Base-by-base conservation (phyloP, 2,329 filamentous ascomycete species). In the Penicillium fuscoglaucum region DNA sequence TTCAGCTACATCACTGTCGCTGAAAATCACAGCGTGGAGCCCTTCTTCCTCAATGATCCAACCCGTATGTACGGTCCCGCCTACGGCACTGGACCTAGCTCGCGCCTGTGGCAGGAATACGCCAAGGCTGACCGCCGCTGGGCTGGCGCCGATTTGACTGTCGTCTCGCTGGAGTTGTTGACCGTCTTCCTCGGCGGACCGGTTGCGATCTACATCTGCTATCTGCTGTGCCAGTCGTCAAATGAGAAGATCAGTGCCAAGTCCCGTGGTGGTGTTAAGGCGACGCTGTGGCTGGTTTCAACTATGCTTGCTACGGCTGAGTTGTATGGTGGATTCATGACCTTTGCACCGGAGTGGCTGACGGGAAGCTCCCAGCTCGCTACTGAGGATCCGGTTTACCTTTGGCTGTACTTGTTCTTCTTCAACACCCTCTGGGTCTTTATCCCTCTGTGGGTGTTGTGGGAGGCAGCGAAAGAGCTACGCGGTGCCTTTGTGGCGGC, bases 391-490 rank as follows among this genome's bases (percentile, higher is more conserved):
- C 83, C 80, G 62, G 84, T 88, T 72, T 87, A 85, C 67, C 69
- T 84, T 69, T 87, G 84, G 83, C 72, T 88, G 12, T 88, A 88
- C 65, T 72, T 88, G 61, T 72, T 83, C 59, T 87, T 87, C 72
- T 88, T 88, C 74, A 88, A 88, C 67, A 82, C 77, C 19, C 72
- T 88, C 4, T 87, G 85, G 84, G 84, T 87, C 17, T 79, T 80
- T 61, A 78, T 86, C 58, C 84, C 84, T 1, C 59, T 81, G 21
- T 87, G 83, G 83, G 80, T 86, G 41, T 65, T 86, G 56, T 82
- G 74, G 64, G 81, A 83, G 69, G 79, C 79, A 2, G 81, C 80
- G 52, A 72, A 73, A 44, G 79, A 81, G 58, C 70, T 82, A 47
- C 74, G 61, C 35, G 60, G 50, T 13, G 74, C 72, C 24, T 78